Conservation (phyloP, 352 stramenopile species). For the Globisporangium parvum region DNA sequence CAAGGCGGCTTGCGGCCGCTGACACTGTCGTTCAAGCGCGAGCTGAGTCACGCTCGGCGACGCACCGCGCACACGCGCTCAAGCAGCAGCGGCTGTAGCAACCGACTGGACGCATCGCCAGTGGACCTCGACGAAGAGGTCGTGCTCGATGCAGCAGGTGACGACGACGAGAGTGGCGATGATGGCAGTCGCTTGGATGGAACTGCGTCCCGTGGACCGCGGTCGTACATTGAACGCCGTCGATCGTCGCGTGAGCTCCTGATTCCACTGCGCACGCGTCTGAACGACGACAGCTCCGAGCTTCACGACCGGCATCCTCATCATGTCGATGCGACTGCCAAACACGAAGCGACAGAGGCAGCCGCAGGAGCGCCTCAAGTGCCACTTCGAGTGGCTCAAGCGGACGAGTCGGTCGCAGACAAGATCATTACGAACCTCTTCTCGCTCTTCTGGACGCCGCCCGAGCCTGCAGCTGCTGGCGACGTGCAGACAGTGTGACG, state of each 20-base stretch:
- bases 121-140: conserved; percentile 55
- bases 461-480: conserved; percentile 19
- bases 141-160: conserved; percentile 30
- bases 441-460: conserved; percentile 72
- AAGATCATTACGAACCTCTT: conserved; percentile 84
- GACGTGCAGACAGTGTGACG: conserved; percentile 42
- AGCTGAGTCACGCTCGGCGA: conserved; percentile 9
- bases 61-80: not conserved
- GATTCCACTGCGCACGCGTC: conserved; percentile 1
- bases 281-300: not conserved
- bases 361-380: not conserved
- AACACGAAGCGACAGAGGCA: not conserved
- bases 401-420: conserved; percentile 60
- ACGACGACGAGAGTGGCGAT: not conserved
- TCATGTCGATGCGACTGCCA: not conserved
- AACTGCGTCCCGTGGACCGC: not conserved
- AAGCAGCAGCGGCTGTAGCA: not conserved
- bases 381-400: conserved; percentile 11
- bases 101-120: not conserved
- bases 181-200: not conserved
- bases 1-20: conserved; percentile 73
- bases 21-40: conserved; percentile 69
- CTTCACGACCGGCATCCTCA: too few relatives aligned
- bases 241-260: conserved; percentile 9
- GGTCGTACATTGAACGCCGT: conserved; percentile 4